Evolutionary conservation across 768 basidiomycete genomes (phyloP), one percentile per base, ranked within the genome.

Genomic region (Leccinum variicolor): DNA sequence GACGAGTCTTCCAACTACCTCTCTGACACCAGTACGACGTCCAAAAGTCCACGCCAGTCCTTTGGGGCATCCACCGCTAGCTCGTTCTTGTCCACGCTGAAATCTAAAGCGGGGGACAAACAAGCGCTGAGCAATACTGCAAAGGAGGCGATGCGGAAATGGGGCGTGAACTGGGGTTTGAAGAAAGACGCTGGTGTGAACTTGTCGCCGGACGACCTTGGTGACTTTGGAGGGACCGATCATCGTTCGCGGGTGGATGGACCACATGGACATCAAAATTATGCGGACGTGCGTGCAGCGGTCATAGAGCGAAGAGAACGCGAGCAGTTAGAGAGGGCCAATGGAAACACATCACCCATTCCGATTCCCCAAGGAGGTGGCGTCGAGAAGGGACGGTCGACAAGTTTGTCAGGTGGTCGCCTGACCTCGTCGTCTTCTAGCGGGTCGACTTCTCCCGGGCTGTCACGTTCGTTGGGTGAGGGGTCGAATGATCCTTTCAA

Each of bases 111-210:
- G 0, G 76, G 74, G 23, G 94, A 95, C 71, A 95, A 93, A 68
- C 89, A 94, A 70, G 90, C 90, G 7, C 75, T 95, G 46, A 87
- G 85, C 61, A 87, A 90, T 64, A 84, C 89, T 0, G 91, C 94
- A 13, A 90, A 88, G 69, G 95, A 97, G 67, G 82, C 90, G 9
- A 87, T 97, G 80, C 85, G 88, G 58, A 96, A 96, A 69, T 96
- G 93, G 93, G 87, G 93, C 23, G 86, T 85, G 57, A 34, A 34
- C 50, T 94, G 92, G 88, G 77, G 82, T 13, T 66, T 85, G 69
- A 84, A 80, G 74, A 86, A 83, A 69, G 84, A 86, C 55, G 70
- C 58, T 48, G 70, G 62, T 53, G 70, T 61, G 48, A 62, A 64
- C 45, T 48, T 57, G 33, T 55, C 63, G 52, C 55, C 67, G 17